These are phyloP conservation scores for Coccomyxa sp. DNA, from an alignment of 139 green algal genomes.

Conservation along the genomic window DNA sequence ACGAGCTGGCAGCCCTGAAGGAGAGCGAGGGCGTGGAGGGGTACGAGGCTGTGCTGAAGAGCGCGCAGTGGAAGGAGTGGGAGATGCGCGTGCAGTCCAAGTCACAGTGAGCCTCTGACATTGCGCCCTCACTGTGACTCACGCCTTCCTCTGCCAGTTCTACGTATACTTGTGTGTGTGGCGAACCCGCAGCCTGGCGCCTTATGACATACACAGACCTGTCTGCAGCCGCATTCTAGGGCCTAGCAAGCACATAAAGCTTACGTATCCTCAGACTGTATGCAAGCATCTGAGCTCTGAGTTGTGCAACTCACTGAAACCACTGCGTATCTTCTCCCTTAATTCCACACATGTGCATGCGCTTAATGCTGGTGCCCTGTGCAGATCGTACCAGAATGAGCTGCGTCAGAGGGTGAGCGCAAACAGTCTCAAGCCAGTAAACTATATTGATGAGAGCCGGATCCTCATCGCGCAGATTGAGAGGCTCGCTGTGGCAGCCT, in stretches of 20 bases:
- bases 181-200: background rate
- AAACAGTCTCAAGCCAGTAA: conserved; percentile 31
- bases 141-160: background rate
- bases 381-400: conserved; percentile 73
- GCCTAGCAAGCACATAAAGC: background rate
- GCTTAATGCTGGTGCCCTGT: background rate
- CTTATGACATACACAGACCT: background rate
- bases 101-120: background rate
- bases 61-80: conserved; percentile 23
- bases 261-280: background rate
- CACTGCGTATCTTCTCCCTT: conserved; percentile 10
- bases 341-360: background rate
- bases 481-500: too few relatives aligned
- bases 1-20: conserved; percentile 46
- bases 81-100: background rate
- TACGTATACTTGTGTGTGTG: background rate
- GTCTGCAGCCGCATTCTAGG: background rate
- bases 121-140: background rate
- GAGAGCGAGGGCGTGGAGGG: conserved; percentile 13
- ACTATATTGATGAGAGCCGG: conserved; percentile 46
- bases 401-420: conserved; percentile 49
- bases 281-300: background rate
- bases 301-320: background rate
- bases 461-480: too few relatives aligned
- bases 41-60: conserved; percentile 14